Evolutionary conservation across 805 yeast genomes (phyloP).

Genomic region (Kluyveromyces starmeri): DNA sequence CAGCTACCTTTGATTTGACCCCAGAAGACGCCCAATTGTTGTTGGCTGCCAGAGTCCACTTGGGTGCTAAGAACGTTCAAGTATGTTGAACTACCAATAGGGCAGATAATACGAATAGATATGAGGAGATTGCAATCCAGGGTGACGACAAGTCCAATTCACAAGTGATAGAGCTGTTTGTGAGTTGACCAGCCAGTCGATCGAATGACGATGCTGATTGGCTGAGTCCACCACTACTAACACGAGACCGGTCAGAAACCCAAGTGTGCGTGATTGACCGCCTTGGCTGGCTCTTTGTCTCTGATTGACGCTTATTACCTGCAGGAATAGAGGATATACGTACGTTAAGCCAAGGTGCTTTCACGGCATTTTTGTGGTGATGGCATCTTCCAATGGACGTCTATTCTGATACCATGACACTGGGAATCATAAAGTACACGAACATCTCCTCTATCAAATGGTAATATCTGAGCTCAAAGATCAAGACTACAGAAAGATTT

Average conservation of each 20-base stretch:
- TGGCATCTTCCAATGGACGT: no score
- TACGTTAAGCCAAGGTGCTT: not conserved
- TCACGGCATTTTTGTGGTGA: not conserved
- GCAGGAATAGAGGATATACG: slow-evolving; percentile 6
- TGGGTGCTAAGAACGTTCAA: slow-evolving; percentile 99
- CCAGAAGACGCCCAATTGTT: slow-evolving; percentile 98
- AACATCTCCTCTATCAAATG: slow-evolving; percentile 7
- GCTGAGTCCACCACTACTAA: no score
- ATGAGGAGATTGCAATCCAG: no score
- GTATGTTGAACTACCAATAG: slow-evolving; percentile 42
- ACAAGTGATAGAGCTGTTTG: no score
- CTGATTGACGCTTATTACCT: slow-evolving; percentile 1
- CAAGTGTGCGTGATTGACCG: no score
- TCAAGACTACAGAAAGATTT: no score
- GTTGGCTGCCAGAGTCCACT: slow-evolving; percentile 99
- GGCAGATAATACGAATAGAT: slow-evolving; percentile 1
- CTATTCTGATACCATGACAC: no score
- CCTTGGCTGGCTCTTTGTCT: no score
- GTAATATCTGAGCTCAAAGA: slow-evolving; percentile 1
- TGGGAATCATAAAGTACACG: slow-evolving; percentile 5
- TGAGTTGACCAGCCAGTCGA: no score
- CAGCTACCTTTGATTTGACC: slow-evolving; percentile 86
- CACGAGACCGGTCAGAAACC: no score
- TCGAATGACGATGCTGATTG: no score
- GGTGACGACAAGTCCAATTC: no score